A percentile compares a stretch with the other conserved stretches of the same genome.
Evolutionary conservation across 495 filamentous ascomycete species (phyloP).

Genomic region (Penicillium nucicola): DNA sequence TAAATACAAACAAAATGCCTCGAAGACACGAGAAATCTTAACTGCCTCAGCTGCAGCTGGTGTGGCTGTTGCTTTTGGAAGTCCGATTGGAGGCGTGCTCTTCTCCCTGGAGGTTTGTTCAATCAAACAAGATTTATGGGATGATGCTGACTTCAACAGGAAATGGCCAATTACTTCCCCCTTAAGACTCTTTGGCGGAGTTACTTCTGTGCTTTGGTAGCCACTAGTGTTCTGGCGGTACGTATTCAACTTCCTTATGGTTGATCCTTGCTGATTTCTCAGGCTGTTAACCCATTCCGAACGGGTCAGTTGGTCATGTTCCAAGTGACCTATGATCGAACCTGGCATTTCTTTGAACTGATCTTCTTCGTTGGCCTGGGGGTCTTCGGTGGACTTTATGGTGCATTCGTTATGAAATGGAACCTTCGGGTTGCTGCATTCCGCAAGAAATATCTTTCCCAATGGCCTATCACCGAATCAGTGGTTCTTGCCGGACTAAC

Average conservation of each 20-base stretch:
- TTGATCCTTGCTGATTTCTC: constrained; percentile 10
- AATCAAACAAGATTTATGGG: neutral
- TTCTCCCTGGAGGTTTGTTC: constrained; percentile 80
- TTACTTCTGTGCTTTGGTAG: constrained; percentile 96
- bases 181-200: constrained; percentile 97
- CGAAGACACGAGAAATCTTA: constrained; percentile 92
- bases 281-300: constrained; percentile 93
- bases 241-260: constrained; percentile 10
- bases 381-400: constrained; percentile 91
- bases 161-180: constrained; percentile 98
- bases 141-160: constrained; percentile 40
- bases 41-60: constrained; percentile 93
- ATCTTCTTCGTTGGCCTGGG: constrained; percentile 91
- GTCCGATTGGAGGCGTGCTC: constrained; percentile 92
- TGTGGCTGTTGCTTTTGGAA: constrained; percentile 95
- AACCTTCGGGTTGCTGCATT: constrained; percentile 89
- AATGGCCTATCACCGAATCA: constrained; percentile 85
- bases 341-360: constrained; percentile 97
- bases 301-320: constrained; percentile 99
- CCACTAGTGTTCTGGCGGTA: constrained; percentile 85
- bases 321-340: constrained; percentile 91
- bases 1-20: constrained; percentile 90
- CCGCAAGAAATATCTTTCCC: constrained; percentile 85
- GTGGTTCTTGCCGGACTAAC: constrained; percentile 79
- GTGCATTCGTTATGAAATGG: constrained; percentile 98